These are phyloP conservation scores for Amauroascus niger DNA, from an alignment of 2,329 filamentous ascomycete genomes.

Conservation along the genomic window DNA sequence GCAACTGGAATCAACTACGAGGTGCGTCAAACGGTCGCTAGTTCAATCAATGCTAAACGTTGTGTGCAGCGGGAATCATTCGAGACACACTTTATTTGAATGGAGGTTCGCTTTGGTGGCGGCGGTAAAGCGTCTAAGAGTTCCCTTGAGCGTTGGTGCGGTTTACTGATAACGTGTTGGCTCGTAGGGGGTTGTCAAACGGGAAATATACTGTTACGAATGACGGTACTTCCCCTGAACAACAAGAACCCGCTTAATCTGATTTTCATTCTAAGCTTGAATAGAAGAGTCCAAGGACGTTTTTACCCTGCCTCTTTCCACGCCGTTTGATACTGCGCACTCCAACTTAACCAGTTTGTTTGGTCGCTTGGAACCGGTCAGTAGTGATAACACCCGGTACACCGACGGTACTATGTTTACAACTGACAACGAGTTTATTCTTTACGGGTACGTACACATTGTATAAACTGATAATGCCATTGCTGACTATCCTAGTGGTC, in stretches of 20 bases:
- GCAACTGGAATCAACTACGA: slow-evolving; percentile 44
- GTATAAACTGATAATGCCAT: neutral
- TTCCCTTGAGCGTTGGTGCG: neutral
- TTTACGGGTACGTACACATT: slow-evolving; percentile 46
- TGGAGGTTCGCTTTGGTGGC: slow-evolving; percentile 51
- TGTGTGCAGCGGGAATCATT: slow-evolving; percentile 45
- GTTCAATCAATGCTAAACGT: slow-evolving; percentile 13
- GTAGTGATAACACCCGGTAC: slow-evolving; percentile 45
- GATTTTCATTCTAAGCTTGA: neutral
- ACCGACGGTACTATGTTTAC: slow-evolving; percentile 55
- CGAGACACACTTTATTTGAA: slow-evolving; percentile 57
- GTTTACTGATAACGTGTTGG: neutral
- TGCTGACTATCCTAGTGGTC: slow-evolving; percentile 33
- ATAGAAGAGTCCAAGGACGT: slow-evolving; percentile 45
- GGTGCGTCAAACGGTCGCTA: slow-evolving; percentile 21
- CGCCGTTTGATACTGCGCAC: slow-evolving; percentile 43
- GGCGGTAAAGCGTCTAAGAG: slow-evolving; percentile 24
- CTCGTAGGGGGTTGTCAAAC: slow-evolving; percentile 22
- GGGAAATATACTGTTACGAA: too few relatives aligned
- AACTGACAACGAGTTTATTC: slow-evolving; percentile 54
- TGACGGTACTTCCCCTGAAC: too few relatives aligned
- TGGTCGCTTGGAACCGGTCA: slow-evolving; percentile 40
- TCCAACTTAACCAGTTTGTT: slow-evolving; percentile 49
- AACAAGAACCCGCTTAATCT: too few relatives aligned
- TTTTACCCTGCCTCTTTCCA: slow-evolving; percentile 50